Base-by-base conservation (phyloP, 768 basidiomycete species). In the Leccinum obscurum region DNA sequence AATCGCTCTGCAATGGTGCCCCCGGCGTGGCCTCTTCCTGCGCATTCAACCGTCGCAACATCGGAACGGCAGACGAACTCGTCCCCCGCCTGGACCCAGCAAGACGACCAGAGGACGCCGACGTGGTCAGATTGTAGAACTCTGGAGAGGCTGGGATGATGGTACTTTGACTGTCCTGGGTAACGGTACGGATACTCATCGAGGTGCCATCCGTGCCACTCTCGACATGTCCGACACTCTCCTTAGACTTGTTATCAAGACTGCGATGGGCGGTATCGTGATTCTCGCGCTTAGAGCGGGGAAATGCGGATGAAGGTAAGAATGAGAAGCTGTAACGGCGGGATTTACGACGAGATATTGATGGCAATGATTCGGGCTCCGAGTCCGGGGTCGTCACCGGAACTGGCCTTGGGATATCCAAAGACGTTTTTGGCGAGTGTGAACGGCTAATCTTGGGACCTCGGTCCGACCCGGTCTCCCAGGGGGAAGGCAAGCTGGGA, bases 251-350 rank as follows among this genome's bases (percentile, higher is more conserved):
- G 4, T 52, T 28, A 22, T 52, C 52, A 14, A 54, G 39, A 17
- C 15, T 17, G 15, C 49, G 6, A 46, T 60, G 52, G 10, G 37
- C 17, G 1, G 60, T 53, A 17, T 46, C 17, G 6, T 65, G 50
- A 35, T 67, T 72, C 24, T 59, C 63, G 35, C 60, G 72, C n/a
- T 58, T 72, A 32, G 56, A 37, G 17, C 61, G 62, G 6, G 56
- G 51, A 35, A 74, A 65, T n/a, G 63, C 26, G 26, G 69, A 22
- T 0, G 71, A 34, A 2, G 71, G 22, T 4, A 74, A 44, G 6
- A 72, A 68, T 8, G 66, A 68, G 60, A 72, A 73, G 3, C 67
- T 73, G 34, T 54, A 65, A 51, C 73, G 54, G 17, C 61, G 68
- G 22, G 53, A 3, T 57, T 55, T 66, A 13, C 58, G 70, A 54